phyloP scores from a whole-genome alignment of 768 basidiomycete genomes.

The Lactarius quietus region DNA sequence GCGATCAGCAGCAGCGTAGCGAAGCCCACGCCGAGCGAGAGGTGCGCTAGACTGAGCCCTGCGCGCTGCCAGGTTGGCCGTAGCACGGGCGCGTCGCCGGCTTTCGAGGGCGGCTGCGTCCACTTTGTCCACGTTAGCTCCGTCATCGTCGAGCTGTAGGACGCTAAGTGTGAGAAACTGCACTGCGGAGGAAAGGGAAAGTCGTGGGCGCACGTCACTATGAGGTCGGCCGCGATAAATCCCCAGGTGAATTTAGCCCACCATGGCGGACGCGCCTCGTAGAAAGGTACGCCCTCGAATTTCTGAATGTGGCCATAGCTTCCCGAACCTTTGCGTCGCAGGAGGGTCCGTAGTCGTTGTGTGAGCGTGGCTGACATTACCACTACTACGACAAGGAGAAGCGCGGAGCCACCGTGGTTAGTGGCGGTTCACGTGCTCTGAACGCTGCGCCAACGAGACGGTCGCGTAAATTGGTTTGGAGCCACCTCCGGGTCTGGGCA shows the following conservation, averaged over 20 bases:
- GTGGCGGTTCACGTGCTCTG: background rate
- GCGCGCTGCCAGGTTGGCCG: slow-evolving; percentile 26
- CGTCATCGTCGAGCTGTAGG: slow-evolving; percentile 24
- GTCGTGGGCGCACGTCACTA: slow-evolving; percentile 22
- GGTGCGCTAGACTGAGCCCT: slow-evolving; percentile 18
- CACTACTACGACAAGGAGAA: background rate
- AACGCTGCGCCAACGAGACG: background rate
- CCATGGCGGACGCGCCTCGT: slow-evolving; percentile 22
- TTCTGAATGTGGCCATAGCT: slow-evolving; percentile 14
- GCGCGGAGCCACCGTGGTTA: background rate
- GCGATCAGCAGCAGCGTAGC: slow-evolving; percentile 21
- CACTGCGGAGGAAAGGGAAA: background rate
- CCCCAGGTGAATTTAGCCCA: slow-evolving; percentile 26
- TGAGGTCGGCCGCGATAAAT: slow-evolving; percentile 24
- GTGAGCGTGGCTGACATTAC: slow-evolving; percentile 8
- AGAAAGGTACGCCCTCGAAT: slow-evolving; percentile 14
- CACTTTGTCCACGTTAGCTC: slow-evolving; percentile 27
- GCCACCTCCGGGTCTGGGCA: no score
- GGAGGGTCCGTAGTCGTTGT: slow-evolving; percentile 12
- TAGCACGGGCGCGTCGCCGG: slow-evolving; percentile 12
- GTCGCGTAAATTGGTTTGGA: no score
- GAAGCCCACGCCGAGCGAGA: slow-evolving; percentile 23
- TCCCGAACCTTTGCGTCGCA: slow-evolving; percentile 6
- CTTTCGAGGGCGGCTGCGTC: slow-evolving; percentile 17
- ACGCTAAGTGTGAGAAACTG: background rate